Evolutionary conservation across 2,329 filamentous ascomycete genomes (phyloP), one percentile per base, ranked within the genome.

Genomic region (Diaporthe ampelina): DNA sequence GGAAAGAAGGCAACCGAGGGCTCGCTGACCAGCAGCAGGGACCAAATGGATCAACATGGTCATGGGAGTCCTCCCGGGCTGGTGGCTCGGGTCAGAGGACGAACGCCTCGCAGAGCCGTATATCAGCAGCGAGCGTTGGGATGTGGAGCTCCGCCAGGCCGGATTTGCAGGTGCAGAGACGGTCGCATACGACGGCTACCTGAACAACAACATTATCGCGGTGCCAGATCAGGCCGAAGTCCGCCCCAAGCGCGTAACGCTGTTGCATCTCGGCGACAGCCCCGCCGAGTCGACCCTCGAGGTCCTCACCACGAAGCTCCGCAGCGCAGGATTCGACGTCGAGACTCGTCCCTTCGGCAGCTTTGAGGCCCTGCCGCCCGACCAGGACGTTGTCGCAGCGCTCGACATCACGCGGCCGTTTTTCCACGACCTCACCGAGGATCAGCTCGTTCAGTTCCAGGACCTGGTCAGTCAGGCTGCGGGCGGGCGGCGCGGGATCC

Each of bases 281-380:
- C 35, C 32, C 32, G 17, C 29, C 17, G 56, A n/a, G 10, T 11
- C 19, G 32, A 32, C 19, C 0, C 19, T 58, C 19, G 32, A 15
- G 29, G 6, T 0, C 32, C 56, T 58, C 6, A 37, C 48, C 9
- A 17, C 54, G 1, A 19, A 24, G 1, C 40, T 59, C 7, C 26
- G 19, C 15, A 17, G 19, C 13, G 37, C 40, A 7, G 65, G 52
- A 3, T 45, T 65, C n/a, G 10, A 5, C 2, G 69, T 65, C 10
- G 45, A 43, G 1, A 75, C 77, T 1, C 71, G 80, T 1, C 79
- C 83, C 24, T 76, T 87, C 0, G 78, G 78, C 29, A 21, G 8
- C 69, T 10, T 35, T 24, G 52, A 67, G 61, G 17, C 21, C 29
- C 65, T 70, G 0, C 45, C 26, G 7, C 32, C 17, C 13, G 21